Percentiles rank a stretch among this genome's conserved stretches.
phyloP scores from a whole-genome alignment of 495 filamentous ascomycete species.

The Clohesyomyces aquaticus region DNA sequence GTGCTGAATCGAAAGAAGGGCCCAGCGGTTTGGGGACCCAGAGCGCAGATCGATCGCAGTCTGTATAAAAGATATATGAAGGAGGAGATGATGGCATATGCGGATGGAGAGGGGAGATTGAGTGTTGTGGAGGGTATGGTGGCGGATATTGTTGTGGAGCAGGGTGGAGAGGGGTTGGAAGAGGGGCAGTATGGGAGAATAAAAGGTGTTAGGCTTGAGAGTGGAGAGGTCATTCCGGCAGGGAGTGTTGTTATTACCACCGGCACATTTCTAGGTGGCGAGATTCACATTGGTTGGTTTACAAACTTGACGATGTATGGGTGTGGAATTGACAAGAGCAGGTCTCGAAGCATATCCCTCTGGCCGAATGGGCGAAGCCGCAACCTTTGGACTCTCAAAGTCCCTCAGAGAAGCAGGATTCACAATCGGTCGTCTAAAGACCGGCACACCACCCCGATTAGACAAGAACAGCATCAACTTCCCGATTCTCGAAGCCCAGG shows the following conservation, averaged over 20 bases:
- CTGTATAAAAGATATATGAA: slow-evolving; percentile 92
- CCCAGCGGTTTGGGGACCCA: slow-evolving; percentile 93
- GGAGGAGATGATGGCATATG: slow-evolving; percentile 76
- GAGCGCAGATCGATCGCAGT: slow-evolving; percentile 92
- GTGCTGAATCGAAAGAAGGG: slow-evolving; percentile 88
- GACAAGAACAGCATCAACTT: slow-evolving; percentile 85
- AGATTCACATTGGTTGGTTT: slow-evolving; percentile 80
- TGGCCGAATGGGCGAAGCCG: slow-evolving; percentile 91
- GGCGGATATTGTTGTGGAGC: slow-evolving; percentile 76
- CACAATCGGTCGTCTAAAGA: slow-evolving; percentile 88
- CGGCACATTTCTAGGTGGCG: slow-evolving; percentile 92
- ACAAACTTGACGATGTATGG: background rate
- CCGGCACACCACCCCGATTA: slow-evolving; percentile 88
- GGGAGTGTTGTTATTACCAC: slow-evolving; percentile 90
- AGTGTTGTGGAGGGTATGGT: slow-evolving; percentile 84
- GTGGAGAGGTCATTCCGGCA: slow-evolving; percentile 81
- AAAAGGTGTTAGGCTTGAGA: slow-evolving; percentile 83
- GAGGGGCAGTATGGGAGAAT: slow-evolving; percentile 71
- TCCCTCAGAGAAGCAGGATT: slow-evolving; percentile 90
- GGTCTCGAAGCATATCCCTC: slow-evolving; percentile 79
- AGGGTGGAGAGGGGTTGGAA: slow-evolving; percentile 53
- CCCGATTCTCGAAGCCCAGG: slow-evolving; percentile 67
- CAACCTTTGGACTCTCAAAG: slow-evolving; percentile 91
- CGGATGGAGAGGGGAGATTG: slow-evolving; percentile 56
- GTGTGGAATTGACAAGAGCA: slow-evolving; percentile 23